phyloP scores from a whole-genome alignment of 2,329 filamentous ascomycete genomes.

The Exophiala phaeomuriformis region DNA sequence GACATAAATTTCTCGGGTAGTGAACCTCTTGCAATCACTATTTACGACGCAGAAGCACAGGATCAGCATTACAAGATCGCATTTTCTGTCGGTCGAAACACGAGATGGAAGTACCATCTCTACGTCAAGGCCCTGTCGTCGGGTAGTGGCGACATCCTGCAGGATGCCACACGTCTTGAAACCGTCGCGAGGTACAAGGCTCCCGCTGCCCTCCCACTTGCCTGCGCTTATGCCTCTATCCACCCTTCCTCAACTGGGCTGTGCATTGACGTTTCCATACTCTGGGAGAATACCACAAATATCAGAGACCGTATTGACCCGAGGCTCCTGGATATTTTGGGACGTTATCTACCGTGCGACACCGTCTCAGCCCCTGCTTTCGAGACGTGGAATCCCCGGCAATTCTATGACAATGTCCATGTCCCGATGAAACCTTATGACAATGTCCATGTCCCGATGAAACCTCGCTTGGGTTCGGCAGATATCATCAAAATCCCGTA shows the following conservation, averaged over 20 bases:
- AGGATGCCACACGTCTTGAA: conserved; percentile 10
- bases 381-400: conserved; percentile 29
- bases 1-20: neutral
- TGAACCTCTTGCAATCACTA: conserved; percentile 1
- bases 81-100: conserved; percentile 8
- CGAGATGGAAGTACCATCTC: neutral
- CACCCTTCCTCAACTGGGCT: neutral
- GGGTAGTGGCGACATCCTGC: conserved; percentile 1
- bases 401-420: conserved; percentile 42
- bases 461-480: conserved; percentile 30
- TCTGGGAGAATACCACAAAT: conserved; percentile 13
- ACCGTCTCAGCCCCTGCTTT: neutral
- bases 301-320: conserved; percentile 17
- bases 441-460: conserved; percentile 34
- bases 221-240: conserved; percentile 8
- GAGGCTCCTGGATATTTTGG: conserved; percentile 12
- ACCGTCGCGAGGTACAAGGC: conserved; percentile 13
- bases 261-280: conserved; percentile 7
- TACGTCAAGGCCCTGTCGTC: neutral
- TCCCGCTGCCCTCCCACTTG: conserved; percentile 12
- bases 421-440: neutral
- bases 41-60: conserved; percentile 2
- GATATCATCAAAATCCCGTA: conserved; percentile 31
- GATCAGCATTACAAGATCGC: neutral
- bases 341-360: conserved; percentile 3